Evolutionary conservation across 2,329 filamentous ascomycete genomes (phyloP), one percentile per base, ranked within the genome.

Genomic region (Pseudopyricularia cyperi): DNA sequence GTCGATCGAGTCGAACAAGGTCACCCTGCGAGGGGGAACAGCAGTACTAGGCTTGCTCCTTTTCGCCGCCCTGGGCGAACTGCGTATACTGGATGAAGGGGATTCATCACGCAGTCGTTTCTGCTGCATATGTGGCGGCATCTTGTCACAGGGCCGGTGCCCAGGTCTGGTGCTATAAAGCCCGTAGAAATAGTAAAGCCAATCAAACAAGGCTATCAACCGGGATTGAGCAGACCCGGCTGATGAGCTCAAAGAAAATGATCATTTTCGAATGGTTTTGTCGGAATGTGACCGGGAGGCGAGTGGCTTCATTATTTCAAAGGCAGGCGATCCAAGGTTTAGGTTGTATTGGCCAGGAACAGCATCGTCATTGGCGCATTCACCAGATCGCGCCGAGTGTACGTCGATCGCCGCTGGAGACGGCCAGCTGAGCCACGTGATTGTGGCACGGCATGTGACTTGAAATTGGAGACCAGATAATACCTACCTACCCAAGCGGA

Each of bases 121-220:
- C 58, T 82, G 80, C 48, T 82, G 74, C 15, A 87, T 72, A 57
- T 77, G 69, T 24, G 85, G 83, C 60, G 85, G 82, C 84, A 89
- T 89, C 39, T 48, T 65, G 32, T 42, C 24, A 51, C 28, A 12
- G 48, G 47, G 19, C 17, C 24, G 22, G 9, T 9, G 28, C 9
- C 4, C 19, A 2, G 5, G 17, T 12, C 12, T 19, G 39, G 12
- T 24, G 22, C 22, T 44, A 14, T 6, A 44, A 44, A 4, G 28
- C 14, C 7, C 2, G 24, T 6, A 15, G 17, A n/a, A n/a, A n/a
- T n/a, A n/a, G 6, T 9, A 42, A 42, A 19, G 12, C 9, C 19
- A 3, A 12, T 19, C n/a, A 6, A 42, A 24, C 8, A 4, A 15
- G 8, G 17, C 22, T 14, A 44, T 44, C 39, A 44, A 26, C 39